Evolutionary conservation across 2,329 filamentous ascomycete genomes (phyloP).

Genomic region (Cordyceps cicadae): DNA sequence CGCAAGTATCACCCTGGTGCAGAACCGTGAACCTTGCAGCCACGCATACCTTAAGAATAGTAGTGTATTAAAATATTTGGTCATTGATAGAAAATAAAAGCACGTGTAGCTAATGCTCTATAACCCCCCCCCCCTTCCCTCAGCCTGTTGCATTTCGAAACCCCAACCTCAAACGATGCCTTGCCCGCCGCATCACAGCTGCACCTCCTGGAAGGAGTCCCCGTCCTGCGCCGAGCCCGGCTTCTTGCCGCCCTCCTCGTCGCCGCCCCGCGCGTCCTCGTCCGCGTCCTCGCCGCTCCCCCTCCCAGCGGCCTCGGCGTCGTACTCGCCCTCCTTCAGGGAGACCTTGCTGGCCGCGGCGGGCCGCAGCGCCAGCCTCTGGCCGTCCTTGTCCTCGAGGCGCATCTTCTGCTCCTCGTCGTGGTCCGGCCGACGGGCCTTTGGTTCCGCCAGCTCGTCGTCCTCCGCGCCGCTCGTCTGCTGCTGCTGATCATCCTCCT

Average conservation of each 20-base stretch:
- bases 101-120: neutral
- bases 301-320: constrained; percentile 15
- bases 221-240: constrained; percentile 44
- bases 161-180: neutral
- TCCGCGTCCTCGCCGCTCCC: constrained; percentile 25
- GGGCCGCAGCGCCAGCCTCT: constrained; percentile 44
- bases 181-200: constrained; percentile 34
- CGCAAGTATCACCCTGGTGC: too few relatives aligned
- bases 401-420: constrained; percentile 49
- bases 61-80: neutral
- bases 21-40: too few relatives aligned
- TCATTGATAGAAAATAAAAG: neutral
- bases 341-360: constrained; percentile 15
- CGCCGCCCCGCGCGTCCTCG: constrained; percentile 25
- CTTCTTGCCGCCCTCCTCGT: constrained; percentile 24
- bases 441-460: constrained; percentile 26
- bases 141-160: too few relatives aligned
- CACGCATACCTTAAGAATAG: neutral
- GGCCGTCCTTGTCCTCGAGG: constrained; percentile 46
- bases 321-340: constrained; percentile 13
- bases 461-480: constrained; percentile 8
- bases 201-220: constrained; percentile 56
- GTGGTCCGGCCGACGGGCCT: constrained; percentile 20
- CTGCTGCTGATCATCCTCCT: neutral
- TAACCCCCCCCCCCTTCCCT: neutral